phyloP scores from a whole-genome alignment of 2,329 filamentous ascomycete species.

The Aspergillus sp. region DNA sequence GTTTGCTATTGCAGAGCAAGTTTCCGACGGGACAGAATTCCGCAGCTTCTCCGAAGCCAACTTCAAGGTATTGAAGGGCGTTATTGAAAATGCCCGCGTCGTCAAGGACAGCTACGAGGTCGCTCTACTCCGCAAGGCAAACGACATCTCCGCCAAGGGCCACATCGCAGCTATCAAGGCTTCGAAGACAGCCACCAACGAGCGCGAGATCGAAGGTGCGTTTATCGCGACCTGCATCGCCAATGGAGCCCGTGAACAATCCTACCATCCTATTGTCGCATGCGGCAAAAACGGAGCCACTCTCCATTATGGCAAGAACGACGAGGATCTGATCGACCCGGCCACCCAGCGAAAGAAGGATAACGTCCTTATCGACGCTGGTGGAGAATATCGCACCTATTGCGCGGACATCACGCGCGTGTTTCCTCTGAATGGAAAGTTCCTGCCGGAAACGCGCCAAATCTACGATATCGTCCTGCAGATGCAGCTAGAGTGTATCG shows the following conservation, averaged over 20 bases:
- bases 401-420: constrained; percentile 90
- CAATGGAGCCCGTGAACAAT: constrained; percentile 73
- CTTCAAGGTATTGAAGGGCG: constrained; percentile 62
- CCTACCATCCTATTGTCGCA: constrained; percentile 88
- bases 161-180: constrained; percentile 73
- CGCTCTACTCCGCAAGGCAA: constrained; percentile 78
- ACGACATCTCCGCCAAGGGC: constrained; percentile 75
- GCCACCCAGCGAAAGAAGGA: constrained; percentile 56
- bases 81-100: constrained; percentile 80
- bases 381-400: constrained; percentile 83
- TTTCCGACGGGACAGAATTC: constrained; percentile 74
- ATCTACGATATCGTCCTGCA: constrained; percentile 78
- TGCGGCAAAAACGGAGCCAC: constrained; percentile 81
- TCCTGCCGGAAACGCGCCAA: constrained; percentile 68
- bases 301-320: constrained; percentile 84
- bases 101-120: constrained; percentile 88
- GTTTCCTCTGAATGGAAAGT: constrained; percentile 75
- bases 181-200: constrained; percentile 69
- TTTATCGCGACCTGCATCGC: constrained; percentile 76
- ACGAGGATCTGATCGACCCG: constrained; percentile 66
- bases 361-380: constrained; percentile 83
- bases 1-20: constrained; percentile 78
- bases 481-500: constrained; percentile 80
- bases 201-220: constrained; percentile 80
- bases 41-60: constrained; percentile 71